phyloP scores from a whole-genome alignment of 2,329 filamentous ascomycete species.

The Aspergillus pseudonomiae region DNA sequence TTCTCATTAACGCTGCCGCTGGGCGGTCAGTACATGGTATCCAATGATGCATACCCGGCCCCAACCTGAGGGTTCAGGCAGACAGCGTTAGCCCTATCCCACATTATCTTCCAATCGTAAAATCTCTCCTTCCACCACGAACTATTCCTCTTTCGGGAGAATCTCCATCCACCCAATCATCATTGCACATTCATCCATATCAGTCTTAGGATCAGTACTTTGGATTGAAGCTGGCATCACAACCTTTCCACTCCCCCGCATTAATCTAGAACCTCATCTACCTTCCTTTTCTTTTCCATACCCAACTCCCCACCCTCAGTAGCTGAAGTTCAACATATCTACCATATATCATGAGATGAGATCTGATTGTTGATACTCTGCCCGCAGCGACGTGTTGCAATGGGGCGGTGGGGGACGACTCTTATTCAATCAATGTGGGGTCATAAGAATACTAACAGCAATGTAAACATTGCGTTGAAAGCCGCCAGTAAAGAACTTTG shows the following conservation, averaged over 20 bases:
- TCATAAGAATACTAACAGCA: neutral
- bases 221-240: neutral
- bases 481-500: neutral
- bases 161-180: neutral
- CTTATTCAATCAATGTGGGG: neutral
- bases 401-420: neutral
- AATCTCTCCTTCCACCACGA: neutral
- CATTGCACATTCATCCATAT: neutral
- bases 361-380: neutral
- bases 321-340: neutral
- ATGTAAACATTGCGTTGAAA: neutral
- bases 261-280: neutral
- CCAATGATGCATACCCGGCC: too few species aligned
- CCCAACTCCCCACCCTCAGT: neutral
- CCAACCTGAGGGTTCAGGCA: neutral
- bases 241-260: neutral
- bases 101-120: slow-evolving; percentile 3
- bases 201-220: neutral
- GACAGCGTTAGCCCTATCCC: neutral
- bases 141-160: neutral
- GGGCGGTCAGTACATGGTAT: neutral
- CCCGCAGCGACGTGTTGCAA: neutral
- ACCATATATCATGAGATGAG: neutral
- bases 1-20: neutral
- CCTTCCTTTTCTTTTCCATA: neutral